A percentile compares a stretch with the other conserved stretches of the same genome.
These are phyloP conservation scores for Gastrodia elata DNA, from an alignment of 106 monocot species.

Conservation along the genomic window DNA sequence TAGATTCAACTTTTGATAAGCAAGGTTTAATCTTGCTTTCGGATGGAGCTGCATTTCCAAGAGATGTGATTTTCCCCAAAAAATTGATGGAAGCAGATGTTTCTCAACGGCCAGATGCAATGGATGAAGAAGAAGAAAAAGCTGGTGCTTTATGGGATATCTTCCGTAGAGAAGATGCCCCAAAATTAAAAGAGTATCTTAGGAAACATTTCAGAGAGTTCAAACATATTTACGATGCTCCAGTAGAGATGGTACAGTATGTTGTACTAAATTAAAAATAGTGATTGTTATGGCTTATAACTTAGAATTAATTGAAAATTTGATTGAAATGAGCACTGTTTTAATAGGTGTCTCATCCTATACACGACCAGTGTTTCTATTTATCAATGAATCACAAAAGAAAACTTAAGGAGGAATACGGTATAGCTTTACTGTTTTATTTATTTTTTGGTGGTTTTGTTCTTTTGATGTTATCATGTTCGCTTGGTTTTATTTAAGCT, in stretches of 20 bases:
- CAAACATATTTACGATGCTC: slow-evolving; percentile 29
- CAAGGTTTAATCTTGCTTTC: neutral
- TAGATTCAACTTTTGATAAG: neutral
- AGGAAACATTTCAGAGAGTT: slow-evolving; percentile 36
- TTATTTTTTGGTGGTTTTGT: neutral
- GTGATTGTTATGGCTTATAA: neutral
- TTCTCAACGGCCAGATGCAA: neutral
- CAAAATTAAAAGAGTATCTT: slow-evolving; percentile 35
- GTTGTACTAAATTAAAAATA: neutral
- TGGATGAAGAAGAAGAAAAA: neutral
- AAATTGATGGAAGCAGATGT: neutral
- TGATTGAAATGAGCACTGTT: neutral
- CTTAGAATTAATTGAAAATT: neutral
- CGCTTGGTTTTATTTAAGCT: neutral
- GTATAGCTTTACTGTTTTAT: slow-evolving; percentile 22
- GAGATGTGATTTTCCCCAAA: neutral
- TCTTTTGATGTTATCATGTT: neutral
- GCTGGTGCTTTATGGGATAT: slow-evolving; percentile 64
- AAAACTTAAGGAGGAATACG: slow-evolving; percentile 71
- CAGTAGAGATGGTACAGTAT: slow-evolving; percentile 23
- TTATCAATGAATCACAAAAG: slow-evolving; percentile 57
- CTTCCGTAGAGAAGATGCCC: slow-evolving; percentile 44
- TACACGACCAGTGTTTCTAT: slow-evolving; percentile 71
- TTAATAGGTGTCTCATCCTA: slow-evolving; percentile 51
- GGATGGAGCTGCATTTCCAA: neutral